phyloP scores from a whole-genome alignment of 2,329 filamentous ascomycete genomes.

The Emericellopsis atlantica region DNA sequence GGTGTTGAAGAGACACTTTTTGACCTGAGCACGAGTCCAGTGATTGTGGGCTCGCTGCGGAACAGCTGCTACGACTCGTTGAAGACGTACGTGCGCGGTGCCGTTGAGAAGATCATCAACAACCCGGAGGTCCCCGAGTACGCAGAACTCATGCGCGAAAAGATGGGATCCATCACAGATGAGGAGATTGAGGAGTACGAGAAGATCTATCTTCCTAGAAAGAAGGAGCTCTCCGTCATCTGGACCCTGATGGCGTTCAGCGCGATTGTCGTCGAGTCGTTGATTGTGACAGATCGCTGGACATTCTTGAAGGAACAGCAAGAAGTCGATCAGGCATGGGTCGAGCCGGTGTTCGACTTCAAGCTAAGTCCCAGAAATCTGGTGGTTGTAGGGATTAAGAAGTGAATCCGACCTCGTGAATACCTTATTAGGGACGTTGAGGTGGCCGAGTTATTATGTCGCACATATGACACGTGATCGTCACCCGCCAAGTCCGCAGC shows the following conservation, averaged over 20 bases:
- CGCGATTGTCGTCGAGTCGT: conserved; percentile 74
- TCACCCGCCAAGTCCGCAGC: not conserved
- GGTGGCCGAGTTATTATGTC: not conserved
- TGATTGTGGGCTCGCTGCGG: conserved; percentile 75
- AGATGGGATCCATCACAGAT: conserved; percentile 58
- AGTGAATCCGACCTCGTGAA: conserved; percentile 14
- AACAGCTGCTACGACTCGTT: conserved; percentile 73
- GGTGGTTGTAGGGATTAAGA: conserved; percentile 85
- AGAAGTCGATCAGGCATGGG: conserved; percentile 68
- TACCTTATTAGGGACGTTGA: no score
- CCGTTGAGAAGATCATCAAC: conserved; percentile 59
- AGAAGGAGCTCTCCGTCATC: conserved; percentile 72
- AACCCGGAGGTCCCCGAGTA: conserved; percentile 44
- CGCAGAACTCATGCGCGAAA: conserved; percentile 47
- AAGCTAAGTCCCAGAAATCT: conserved; percentile 75
- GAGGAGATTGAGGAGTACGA: conserved; percentile 66
- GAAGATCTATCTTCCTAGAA: conserved; percentile 45
- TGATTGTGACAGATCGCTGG: conserved; percentile 88
- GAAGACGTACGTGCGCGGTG: conserved; percentile 65
- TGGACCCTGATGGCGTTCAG: conserved; percentile 98
- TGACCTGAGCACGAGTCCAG: conserved; percentile 55
- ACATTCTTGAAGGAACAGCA: conserved; percentile 69
- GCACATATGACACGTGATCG: not conserved
- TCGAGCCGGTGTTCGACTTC: conserved; percentile 89
- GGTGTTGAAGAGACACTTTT: conserved; percentile 23